phyloP scores from a whole-genome alignment of 352 stramenopile genomes.

The Pythium grandisporangium region DNA sequence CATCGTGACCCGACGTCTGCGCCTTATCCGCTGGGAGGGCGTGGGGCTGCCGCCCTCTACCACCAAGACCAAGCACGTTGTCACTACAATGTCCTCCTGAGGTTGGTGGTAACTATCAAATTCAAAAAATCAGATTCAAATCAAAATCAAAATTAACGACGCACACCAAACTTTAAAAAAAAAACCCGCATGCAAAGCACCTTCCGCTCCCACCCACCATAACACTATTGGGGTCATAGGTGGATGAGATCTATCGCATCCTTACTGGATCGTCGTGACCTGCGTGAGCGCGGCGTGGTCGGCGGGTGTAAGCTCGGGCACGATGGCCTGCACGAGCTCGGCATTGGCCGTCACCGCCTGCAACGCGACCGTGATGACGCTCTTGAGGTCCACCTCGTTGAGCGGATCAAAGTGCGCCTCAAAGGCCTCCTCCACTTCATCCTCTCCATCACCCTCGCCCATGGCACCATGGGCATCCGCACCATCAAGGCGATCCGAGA shows the following conservation, averaged over 20 bases:
- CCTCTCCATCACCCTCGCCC: slow-evolving; percentile 25
- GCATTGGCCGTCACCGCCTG: slow-evolving; percentile 36
- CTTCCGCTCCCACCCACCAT: too few species aligned
- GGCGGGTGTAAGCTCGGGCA: slow-evolving; percentile 52
- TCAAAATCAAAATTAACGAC: too few species aligned
- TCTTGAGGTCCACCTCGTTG: slow-evolving; percentile 74
- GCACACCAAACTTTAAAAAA: too few species aligned
- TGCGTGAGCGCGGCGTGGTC: slow-evolving; percentile 58
- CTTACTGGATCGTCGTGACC: too few species aligned
- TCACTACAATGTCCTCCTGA: too few species aligned
- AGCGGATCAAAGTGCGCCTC: slow-evolving; percentile 74
- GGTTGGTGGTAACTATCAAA: too few species aligned
- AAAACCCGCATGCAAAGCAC: too few species aligned
- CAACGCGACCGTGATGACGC: slow-evolving; percentile 46
- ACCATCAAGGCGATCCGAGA: slow-evolving; percentile 56
- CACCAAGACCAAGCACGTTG: background rate
- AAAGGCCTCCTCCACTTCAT: slow-evolving; percentile 66
- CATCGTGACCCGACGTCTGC: slow-evolving; percentile 51
- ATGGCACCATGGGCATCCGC: too few species aligned
- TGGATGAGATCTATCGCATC: too few species aligned
- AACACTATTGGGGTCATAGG: too few species aligned
- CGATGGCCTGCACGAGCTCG: slow-evolving; percentile 45
- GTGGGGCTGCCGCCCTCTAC: slow-evolving; percentile 14
- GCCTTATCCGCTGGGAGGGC: slow-evolving; percentile 58
- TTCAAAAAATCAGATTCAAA: too few species aligned